Evolutionary conservation across 2,329 filamentous ascomycete species (phyloP).

Genomic region (Microdochium paspali): DNA sequence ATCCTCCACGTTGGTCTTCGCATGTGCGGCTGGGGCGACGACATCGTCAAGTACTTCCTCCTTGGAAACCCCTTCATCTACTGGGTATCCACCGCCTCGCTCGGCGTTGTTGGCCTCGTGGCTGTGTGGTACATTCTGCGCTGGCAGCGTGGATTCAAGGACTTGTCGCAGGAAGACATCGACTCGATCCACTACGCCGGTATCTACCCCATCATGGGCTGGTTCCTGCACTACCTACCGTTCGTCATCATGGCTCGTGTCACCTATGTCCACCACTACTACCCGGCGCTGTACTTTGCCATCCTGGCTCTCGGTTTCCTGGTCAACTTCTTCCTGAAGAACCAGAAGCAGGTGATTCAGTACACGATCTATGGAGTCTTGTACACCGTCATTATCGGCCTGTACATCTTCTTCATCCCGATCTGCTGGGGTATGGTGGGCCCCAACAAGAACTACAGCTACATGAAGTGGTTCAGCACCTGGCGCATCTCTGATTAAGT

Average conservation of each 20-base stretch:
- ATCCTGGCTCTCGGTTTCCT: constrained; percentile 85
- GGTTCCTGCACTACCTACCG: constrained; percentile 92
- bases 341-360: constrained; percentile 53
- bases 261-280: constrained; percentile 99
- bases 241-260: constrained; percentile 98
- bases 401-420: constrained; percentile 85
- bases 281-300: constrained; percentile 94
- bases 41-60: constrained; percentile 94
- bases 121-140: constrained; percentile 79
- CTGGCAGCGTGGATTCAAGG: constrained; percentile 90
- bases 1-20: constrained; percentile 89
- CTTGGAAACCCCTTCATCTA: constrained; percentile 95
- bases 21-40: constrained; percentile 98
- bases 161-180: constrained; percentile 70
- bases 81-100: constrained; percentile 79
- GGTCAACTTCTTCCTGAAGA: constrained; percentile 71
- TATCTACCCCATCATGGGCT: constrained; percentile 83
- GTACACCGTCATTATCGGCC: constrained; percentile 64
- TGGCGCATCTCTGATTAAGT: constrained; percentile 77
- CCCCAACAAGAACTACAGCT: constrained; percentile 70
- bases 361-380: constrained; percentile 62
- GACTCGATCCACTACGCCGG: constrained; percentile 93
- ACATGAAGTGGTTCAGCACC: constrained; percentile 85
- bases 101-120: constrained; percentile 63
- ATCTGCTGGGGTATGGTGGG: constrained; percentile 97